Conservation (phyloP, 768 basidiomycete species). For the Suillus decipiens region DNA sequence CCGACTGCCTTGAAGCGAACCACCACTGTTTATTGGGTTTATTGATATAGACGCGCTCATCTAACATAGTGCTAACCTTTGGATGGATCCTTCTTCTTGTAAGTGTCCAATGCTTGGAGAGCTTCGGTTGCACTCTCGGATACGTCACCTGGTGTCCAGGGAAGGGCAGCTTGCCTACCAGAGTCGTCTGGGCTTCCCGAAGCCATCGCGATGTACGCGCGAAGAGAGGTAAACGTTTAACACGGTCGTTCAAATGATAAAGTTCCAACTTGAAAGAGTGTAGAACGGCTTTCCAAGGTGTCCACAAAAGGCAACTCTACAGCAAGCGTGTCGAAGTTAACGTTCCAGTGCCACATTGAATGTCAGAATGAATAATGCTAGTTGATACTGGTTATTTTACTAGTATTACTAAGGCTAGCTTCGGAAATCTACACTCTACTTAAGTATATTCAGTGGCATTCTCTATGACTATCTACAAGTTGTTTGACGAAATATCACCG, state of each 20-base stretch:
- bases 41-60: neutral
- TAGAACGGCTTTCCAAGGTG: neutral
- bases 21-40: conserved; percentile 58
- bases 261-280: neutral
- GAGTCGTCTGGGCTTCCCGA: conserved; percentile 36
- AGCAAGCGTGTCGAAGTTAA: conserved; percentile 1
- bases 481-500: neutral
- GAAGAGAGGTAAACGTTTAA: neutral
- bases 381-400: neutral
- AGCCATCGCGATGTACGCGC: conserved; percentile 24
- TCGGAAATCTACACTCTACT: neutral
- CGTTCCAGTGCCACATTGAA: conserved; percentile 9
- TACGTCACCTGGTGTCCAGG: conserved; percentile 35
- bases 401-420: neutral
- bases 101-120: conserved; percentile 75
- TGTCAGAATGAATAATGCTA: neutral
- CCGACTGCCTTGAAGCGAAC: conserved; percentile 98
- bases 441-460: neutral
- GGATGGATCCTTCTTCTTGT: conserved; percentile 82
- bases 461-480: neutral
- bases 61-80: conserved; percentile 53
- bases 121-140: conserved; percentile 45
- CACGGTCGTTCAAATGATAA: neutral
- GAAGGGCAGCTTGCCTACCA: conserved; percentile 31
- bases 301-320: neutral